phyloP scores from a whole-genome alignment of 2,329 filamentous ascomycete genomes.

The Helotiales sp. region DNA sequence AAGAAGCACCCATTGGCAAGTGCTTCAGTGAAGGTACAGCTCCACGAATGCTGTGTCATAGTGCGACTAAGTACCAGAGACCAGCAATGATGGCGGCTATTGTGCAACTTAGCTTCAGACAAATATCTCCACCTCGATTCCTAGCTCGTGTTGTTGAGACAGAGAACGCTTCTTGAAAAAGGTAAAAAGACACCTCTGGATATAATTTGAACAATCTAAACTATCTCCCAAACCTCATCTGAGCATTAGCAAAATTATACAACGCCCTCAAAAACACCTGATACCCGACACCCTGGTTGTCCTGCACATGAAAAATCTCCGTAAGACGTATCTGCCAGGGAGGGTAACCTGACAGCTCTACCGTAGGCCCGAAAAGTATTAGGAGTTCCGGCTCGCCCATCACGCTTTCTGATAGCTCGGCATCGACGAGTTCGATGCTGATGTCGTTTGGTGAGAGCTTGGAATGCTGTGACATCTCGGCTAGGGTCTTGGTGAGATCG shows the following conservation, averaged over 20 bases:
- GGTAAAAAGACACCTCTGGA: background rate
- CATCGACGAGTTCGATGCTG: slow-evolving; percentile 82
- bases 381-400: slow-evolving; percentile 91
- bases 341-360: slow-evolving; percentile 89
- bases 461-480: slow-evolving; percentile 90
- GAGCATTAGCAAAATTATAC: slow-evolving; percentile 82
- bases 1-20: too few relatives aligned
- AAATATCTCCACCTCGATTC: background rate
- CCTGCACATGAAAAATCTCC: slow-evolving; percentile 83
- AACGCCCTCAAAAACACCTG: slow-evolving; percentile 89
- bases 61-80: background rate
- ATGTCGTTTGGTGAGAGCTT: slow-evolving; percentile 86
- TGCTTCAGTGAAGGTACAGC: too few relatives aligned
- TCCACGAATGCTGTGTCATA: background rate
- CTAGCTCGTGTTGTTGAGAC: background rate
- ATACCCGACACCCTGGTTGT: slow-evolving; percentile 86
- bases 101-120: background rate
- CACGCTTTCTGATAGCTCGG: slow-evolving; percentile 78
- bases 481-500: slow-evolving; percentile 90
- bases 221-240: slow-evolving; percentile 72
- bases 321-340: slow-evolving; percentile 96
- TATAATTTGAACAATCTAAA: background rate
- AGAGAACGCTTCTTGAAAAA: background rate
- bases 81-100: background rate
- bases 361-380: slow-evolving; percentile 81